phyloP scores from a whole-genome alignment of 805 yeast species.

The Sporopachydermia lactativora region DNA sequence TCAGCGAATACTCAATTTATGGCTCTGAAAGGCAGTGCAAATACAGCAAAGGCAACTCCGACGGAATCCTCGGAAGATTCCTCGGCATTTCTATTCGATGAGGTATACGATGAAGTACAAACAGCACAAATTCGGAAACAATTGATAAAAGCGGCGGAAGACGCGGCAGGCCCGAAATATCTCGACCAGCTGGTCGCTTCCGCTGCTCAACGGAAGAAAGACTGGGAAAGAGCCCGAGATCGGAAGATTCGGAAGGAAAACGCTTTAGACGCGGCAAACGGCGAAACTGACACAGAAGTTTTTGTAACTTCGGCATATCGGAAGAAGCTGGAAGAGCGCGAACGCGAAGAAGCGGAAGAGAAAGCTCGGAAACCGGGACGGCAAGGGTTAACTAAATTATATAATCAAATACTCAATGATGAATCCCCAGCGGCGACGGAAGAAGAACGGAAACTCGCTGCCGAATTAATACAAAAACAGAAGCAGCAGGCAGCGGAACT shows the following conservation, averaged over 20 bases:
- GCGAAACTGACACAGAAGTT: slow-evolving; percentile 25
- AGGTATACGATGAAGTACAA: slow-evolving; percentile 30
- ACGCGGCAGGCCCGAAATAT: slow-evolving; percentile 18
- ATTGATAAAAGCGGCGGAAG: slow-evolving; percentile 6
- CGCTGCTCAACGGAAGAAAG: slow-evolving; percentile 30
- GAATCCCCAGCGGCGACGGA: slow-evolving; percentile 8
- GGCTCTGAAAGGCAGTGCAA: slow-evolving; percentile 6
- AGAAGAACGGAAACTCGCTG: slow-evolving; percentile 10
- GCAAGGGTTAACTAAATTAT: slow-evolving; percentile 10
- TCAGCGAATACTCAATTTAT: slow-evolving; percentile 7
- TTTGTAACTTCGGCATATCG: slow-evolving; percentile 37
- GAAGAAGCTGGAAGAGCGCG: slow-evolving; percentile 20
- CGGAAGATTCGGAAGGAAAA: slow-evolving; percentile 24
- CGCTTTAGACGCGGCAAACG: slow-evolving; percentile 22
- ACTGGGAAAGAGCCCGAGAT: slow-evolving; percentile 26
- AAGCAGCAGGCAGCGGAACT: background rate
- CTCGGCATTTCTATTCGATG: slow-evolving; percentile 29
- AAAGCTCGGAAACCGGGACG: slow-evolving; percentile 7
- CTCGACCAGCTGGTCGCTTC: slow-evolving; percentile 30
- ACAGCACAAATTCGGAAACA: slow-evolving; percentile 10
- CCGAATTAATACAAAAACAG: slow-evolving; percentile 6
- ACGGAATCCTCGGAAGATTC: slow-evolving; percentile 4
- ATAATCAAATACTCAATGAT: slow-evolving; percentile 9
- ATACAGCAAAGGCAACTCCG: slow-evolving; percentile 4
- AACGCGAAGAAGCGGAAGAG: slow-evolving; percentile 8